phyloP scores from a whole-genome alignment of 2,329 filamentous ascomycete species.

The Hypocreales sp. region DNA sequence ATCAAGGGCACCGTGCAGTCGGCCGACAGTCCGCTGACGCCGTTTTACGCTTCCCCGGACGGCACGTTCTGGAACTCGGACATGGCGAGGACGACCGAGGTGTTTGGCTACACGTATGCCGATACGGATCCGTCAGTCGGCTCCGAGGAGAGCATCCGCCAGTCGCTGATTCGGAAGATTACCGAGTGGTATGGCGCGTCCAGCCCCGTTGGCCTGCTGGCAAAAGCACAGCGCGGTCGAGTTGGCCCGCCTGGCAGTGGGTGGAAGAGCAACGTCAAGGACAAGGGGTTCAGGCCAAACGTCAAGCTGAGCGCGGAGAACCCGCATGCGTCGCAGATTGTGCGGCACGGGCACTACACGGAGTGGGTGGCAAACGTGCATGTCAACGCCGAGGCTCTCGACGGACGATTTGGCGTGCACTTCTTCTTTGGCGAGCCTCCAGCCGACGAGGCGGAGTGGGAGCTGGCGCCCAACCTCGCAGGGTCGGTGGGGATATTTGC shows the following conservation, averaged over 20 bases:
- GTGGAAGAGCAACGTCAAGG: neutral
- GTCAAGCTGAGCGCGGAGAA: slow-evolving; percentile 10
- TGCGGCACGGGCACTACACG: slow-evolving; percentile 27
- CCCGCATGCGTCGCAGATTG: slow-evolving; percentile 12
- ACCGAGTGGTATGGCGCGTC: slow-evolving; percentile 30
- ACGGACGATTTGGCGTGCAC: slow-evolving; percentile 45
- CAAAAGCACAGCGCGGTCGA: slow-evolving; percentile 1
- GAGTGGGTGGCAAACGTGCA: slow-evolving; percentile 57
- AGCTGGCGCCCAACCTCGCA: slow-evolving; percentile 35
- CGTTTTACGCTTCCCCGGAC: slow-evolving; percentile 44
- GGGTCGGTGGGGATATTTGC: slow-evolving; percentile 46
- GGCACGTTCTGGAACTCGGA: slow-evolving; percentile 56
- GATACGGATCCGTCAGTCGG: slow-evolving; percentile 29
- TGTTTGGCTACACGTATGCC: slow-evolving; percentile 61
- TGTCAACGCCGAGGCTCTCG: slow-evolving; percentile 42
- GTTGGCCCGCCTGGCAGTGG: neutral
- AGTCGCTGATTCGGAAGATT: slow-evolving; percentile 26
- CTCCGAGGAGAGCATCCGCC: slow-evolving; percentile 11
- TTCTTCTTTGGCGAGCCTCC: slow-evolving; percentile 48
- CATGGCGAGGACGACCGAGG: slow-evolving; percentile 37
- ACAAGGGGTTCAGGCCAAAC: slow-evolving; percentile 7
- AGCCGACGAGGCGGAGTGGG: slow-evolving; percentile 31
- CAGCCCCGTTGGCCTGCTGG: slow-evolving; percentile 11
- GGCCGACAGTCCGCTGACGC: slow-evolving; percentile 42
- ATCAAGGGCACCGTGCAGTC: slow-evolving; percentile 36